phyloP scores from a whole-genome alignment of 768 basidiomycete genomes.

The Roridomyces roridus region DNA sequence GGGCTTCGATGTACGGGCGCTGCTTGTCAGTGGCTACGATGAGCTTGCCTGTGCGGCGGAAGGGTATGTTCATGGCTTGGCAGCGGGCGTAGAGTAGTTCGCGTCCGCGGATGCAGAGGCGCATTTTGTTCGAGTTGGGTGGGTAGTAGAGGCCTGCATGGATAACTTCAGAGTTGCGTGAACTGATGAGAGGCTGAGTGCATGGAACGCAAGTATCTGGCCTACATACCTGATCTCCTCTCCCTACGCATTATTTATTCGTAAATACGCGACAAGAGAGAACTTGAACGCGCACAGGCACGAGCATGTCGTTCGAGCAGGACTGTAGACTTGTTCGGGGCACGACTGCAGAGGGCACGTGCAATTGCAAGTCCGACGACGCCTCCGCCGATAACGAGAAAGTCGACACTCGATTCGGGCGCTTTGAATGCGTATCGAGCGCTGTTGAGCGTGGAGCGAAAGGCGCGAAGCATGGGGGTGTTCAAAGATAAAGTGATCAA shows the following conservation, averaged over 20 bases:
- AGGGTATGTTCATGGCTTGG: conserved; percentile 62
- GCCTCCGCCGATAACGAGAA: conserved; percentile 91
- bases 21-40: conserved; percentile 81
- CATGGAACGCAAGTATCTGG: neutral
- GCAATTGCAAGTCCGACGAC: conserved; percentile 85
- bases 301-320: conserved; percentile 79
- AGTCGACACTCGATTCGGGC: conserved; percentile 80
- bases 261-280: neutral
- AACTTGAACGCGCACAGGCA: conserved; percentile 38
- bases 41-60: conserved; percentile 84
- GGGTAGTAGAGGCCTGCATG: conserved; percentile 98
- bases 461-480: neutral
- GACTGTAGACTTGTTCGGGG: conserved; percentile 73
- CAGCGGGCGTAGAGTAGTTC: conserved; percentile 85
- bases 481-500: neutral
- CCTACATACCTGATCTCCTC: conserved; percentile 82
- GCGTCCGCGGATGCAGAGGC: conserved; percentile 85
- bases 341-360: conserved; percentile 67
- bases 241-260: conserved; percentile 42
- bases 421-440: conserved; percentile 33
- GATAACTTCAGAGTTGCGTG: conserved; percentile 94
- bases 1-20: conserved; percentile 67
- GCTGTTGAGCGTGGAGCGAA: conserved; percentile 20
- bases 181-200: conserved; percentile 42
- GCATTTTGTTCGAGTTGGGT: conserved; percentile 80